phyloP scores from a whole-genome alignment of 495 filamentous ascomycete species.

The Entonaema liquescens region DNA sequence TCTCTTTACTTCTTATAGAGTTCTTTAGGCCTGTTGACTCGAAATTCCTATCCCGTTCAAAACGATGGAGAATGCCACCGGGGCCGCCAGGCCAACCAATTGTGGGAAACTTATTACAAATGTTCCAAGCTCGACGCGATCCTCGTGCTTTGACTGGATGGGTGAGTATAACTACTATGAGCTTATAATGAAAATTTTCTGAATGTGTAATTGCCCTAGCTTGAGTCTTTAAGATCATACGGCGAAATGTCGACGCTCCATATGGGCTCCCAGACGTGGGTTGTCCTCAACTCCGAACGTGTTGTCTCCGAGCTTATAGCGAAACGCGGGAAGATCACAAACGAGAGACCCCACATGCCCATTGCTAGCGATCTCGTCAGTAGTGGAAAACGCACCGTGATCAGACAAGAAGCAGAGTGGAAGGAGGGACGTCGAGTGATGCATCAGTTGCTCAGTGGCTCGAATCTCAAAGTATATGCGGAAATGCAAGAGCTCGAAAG shows the following conservation, averaged over 20 bases:
- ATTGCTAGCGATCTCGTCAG: conserved; percentile 51
- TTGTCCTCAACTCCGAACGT: conserved; percentile 49
- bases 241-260: conserved; percentile 51
- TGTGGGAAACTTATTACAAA: not conserved
- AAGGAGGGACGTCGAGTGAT: not conserved
- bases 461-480: not conserved
- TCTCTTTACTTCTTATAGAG: not conserved
- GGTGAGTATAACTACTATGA: not conserved
- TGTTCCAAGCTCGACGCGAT: not conserved
- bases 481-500: conserved; percentile 36
- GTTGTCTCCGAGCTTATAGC: conserved; percentile 49
- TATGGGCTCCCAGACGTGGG: conserved; percentile 50
- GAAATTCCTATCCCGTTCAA: not conserved
- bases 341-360: conserved; percentile 48
- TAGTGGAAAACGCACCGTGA: conserved; percentile 41
- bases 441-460: not conserved
- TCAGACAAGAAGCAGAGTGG: conserved; percentile 38
- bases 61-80: not conserved
- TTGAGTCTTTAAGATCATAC: conserved; percentile 21
- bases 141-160: not conserved
- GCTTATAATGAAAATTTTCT: not conserved
- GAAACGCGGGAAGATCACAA: conserved; percentile 47
- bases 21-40: not conserved
- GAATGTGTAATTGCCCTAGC: not conserved
- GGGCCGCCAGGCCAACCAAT: not conserved